Base-by-base conservation (phyloP, 768 basidiomycete species). In the Mycena pura region DNA sequence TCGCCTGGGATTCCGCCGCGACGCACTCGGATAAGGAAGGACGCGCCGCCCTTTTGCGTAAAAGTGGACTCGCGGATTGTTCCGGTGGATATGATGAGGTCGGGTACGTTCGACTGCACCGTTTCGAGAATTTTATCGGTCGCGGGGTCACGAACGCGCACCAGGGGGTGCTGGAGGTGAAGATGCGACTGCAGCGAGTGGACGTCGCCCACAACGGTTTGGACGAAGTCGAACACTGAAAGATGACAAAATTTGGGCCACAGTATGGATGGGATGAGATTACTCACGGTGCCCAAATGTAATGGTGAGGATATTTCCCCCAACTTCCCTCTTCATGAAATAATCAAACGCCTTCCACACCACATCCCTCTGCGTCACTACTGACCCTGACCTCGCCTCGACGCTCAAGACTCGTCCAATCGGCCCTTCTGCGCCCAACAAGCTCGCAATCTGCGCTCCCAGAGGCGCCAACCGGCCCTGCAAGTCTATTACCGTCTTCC, bases 401-500 rank as follows among this genome's bases (percentile, higher is more conserved):
- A 36, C 55, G 54, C 34, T 57, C n/a, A 57, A 2, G 9, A 51
- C 48, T n/a, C 45, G 27, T n/a, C 68, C 69, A 14, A 69, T 65
- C 13, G 54, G 25, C 3, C 67, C 70, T 14, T 41, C 50, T 17
- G 51, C 43, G n/a, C n/a, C n/a, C 28, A 69, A 25, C 27, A 71
- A 41, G 43, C 34, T 57, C 40, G 52, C 58, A 38, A 68, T 8
- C 52, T 60, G 25, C 32, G 17, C n/a, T n/a, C 50, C 46, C 0
- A 56, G 19, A 5, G 59, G 59, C 29, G 51, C 63, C 22, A 69
- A 49, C 28, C 64, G 60, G 5, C 60, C 66, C 60, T 73, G 72
- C 15, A 62, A 3, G 15, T 68, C 72, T 6, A 72, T 63, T 24
- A 70, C 45, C n/a, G 61, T 64, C 47, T 58, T 45, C 22, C 66